A percentile compares a stretch with the other conserved stretches of the same genome.
These are phyloP conservation scores for Spergularia bocconei DNA, from an alignment of 148 eudicot species.

Conservation along the genomic window DNA sequence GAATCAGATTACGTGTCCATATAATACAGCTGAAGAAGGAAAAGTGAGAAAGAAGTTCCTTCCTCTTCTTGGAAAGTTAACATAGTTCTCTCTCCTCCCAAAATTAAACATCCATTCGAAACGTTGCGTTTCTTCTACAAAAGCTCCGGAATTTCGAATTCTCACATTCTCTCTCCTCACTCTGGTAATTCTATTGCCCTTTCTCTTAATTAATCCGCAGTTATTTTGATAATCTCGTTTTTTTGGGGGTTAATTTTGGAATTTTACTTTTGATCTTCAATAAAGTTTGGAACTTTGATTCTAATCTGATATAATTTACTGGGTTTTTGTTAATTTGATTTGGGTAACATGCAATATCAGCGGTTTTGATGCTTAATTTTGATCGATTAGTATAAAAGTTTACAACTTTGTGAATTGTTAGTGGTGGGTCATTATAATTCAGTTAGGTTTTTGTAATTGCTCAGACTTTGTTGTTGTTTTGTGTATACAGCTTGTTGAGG, in stretches of 20 bases:
- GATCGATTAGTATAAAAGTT: not conserved
- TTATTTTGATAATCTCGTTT: too few relatives aligned
- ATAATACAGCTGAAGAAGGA: not conserved
- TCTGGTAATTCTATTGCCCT: too few relatives aligned
- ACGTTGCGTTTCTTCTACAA: not conserved
- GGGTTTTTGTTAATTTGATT: not conserved
- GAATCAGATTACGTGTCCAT: not conserved
- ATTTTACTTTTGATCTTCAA: too few relatives aligned
- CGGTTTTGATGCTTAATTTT: not conserved
- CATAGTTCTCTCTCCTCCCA: not conserved
- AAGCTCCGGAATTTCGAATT: not conserved
- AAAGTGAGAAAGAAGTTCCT: not conserved
- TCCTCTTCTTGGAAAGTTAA: too few relatives aligned
- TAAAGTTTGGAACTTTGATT: too few relatives aligned
- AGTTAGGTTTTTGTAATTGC: not conserved
- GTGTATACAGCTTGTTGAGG: conserved; percentile 1
- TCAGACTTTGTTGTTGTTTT: not conserved
- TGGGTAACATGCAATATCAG: not conserved
- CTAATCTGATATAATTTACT: not conserved
- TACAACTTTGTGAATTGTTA: not conserved
- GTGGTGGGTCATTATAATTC: not conserved
- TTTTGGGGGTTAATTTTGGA: too few relatives aligned
- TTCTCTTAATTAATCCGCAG: too few relatives aligned
- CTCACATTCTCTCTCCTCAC: not conserved
- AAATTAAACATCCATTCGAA: not conserved